Evolutionary conservation across 768 basidiomycete species (phyloP), one percentile per base, ranked within the genome.

Genomic region (Suillus hirtellus): DNA sequence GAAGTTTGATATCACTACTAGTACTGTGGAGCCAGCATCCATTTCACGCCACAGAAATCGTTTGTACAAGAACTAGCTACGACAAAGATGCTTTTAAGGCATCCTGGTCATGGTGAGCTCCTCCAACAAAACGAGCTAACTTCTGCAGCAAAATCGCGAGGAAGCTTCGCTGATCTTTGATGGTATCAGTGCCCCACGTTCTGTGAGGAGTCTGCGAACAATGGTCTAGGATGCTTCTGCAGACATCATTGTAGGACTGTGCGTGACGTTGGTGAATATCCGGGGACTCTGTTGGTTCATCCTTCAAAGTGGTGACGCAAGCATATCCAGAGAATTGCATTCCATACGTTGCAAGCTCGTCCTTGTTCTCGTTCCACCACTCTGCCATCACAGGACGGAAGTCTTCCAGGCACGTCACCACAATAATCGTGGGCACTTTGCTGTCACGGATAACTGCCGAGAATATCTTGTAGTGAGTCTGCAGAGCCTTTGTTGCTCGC

Each of bases 321-420:
- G 75, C 78, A n/a, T 73, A 67, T 11, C 71, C 75, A 17, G 63
- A 56, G 4, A 73, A 73, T 9, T 50, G n/a, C 62, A 79, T 78
- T 12, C 65, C 66, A 43, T 71, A 61, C 2, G 31, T 31, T 34
- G 60, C 63, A 62, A 78, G 77, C 0, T 21, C 35, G 19, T 46
- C 38, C 49, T 73, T 53, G 60, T 78, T 78, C 44, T 60, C 44
- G 9, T 50, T 47, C 76, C 76, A 77, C 78, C 78, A 79, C 49
- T 59, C 64, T 5, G 68, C 66, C 65, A 72, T 73, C 12, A 71
- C n/a, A 8, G 44, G 43, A 40, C 60, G 52, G 12, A 58, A 42
- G 56, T 54, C 66, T 56, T 71, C 70, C 27, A 70, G 63, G 31
- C 63, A 52, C 4, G 67, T 70, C 31, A 68, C 67, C 17, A 68